Evolutionary conservation across 441 rosid species (phyloP), one percentile per base, ranked within the genome.

Genomic region (Oxalis stricta): DNA sequence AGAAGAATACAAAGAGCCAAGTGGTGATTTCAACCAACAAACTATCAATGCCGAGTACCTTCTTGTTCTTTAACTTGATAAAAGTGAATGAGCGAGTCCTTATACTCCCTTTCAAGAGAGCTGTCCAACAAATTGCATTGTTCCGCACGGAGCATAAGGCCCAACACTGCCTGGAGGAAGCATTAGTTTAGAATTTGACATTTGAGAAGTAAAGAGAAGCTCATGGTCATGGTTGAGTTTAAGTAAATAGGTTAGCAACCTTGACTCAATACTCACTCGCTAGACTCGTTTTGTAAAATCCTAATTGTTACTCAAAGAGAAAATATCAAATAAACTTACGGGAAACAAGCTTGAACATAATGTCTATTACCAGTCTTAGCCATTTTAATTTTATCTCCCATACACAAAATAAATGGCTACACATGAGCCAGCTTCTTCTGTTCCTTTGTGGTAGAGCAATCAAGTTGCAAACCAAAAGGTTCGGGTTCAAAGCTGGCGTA

Each of bases 111-210:
- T 33, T 64, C 48, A 33, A 66, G 61, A 33, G 67, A 56, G 59
- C 76, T 44, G 46, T 59, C 65, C 28, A 63, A 40, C 32, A 40
- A 59, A 16, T 76, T 68, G 54, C 64, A 60, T 54, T 76, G 81
- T 33, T 92, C 94, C 52, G 86, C 54, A 32, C 65, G 64, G 52
- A 86, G 91, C 38, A 84, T 51, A 58, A 92, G 82, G 36, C 52
- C 63, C 74, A 87, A 61, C 56, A 86, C 80, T 55, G 52, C 72
- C 97, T 92, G 64, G 34, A 48, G 47, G 40, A n/a, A 54, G 29
- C 28, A 46, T 51, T 29, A 42, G 28, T 32, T 47, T 43, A 44
- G 2, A 47, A 1, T 43, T 48, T 40, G 28, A 30, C 31, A 33
- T 7, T 29, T 22, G 30, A 44, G 21, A n/a, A 18, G 19, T n/a